Evolutionary conservation across 352 stramenopile genomes (phyloP).

Genomic region (Vaucheria bursata): DNA sequence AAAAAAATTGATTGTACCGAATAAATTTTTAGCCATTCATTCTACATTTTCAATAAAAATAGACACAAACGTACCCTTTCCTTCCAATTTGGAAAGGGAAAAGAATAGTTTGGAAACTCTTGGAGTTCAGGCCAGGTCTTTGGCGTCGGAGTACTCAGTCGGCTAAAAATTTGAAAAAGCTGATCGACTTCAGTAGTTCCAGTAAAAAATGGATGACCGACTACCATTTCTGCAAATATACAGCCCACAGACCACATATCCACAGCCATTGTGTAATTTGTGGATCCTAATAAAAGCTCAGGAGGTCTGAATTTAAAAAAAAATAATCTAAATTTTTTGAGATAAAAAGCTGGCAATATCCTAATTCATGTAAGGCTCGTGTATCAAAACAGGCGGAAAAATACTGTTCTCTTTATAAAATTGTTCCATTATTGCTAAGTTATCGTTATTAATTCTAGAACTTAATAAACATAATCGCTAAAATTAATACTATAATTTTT

Average conservation of each 20-base stretch:
- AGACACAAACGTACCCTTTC: no score
- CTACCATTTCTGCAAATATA: slow-evolving; percentile 88
- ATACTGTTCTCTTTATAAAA: no score
- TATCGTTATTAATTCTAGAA: no score
- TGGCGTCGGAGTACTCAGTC: slow-evolving; percentile 10
- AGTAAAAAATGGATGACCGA: slow-evolving; percentile 60
- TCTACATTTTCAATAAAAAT: no score
- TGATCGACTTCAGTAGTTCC: slow-evolving; percentile 87
- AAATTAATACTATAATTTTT: no score
- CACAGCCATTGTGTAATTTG: slow-evolving; percentile 65
- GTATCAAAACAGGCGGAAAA: no score
- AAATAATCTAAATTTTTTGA: no score
- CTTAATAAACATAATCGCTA: no score
- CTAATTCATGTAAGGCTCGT: no score
- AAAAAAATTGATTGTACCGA: no score
- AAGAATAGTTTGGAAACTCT: slow-evolving; percentile 27
- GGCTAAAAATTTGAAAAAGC: slow-evolving; percentile 75
- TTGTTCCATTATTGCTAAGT: no score
- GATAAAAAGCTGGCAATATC: no score
- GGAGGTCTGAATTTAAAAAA: slow-evolving; percentile 59
- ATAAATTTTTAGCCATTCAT: neutral
- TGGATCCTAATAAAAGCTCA: slow-evolving; percentile 69
- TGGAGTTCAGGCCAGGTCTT: slow-evolving; percentile 23
- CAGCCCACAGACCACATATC: slow-evolving; percentile 87
- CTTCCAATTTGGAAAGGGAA: slow-evolving; percentile 24